These are phyloP conservation scores for Daldinia sp. DNA, from an alignment of 2,329 filamentous ascomycete genomes.

Conservation along the genomic window DNA sequence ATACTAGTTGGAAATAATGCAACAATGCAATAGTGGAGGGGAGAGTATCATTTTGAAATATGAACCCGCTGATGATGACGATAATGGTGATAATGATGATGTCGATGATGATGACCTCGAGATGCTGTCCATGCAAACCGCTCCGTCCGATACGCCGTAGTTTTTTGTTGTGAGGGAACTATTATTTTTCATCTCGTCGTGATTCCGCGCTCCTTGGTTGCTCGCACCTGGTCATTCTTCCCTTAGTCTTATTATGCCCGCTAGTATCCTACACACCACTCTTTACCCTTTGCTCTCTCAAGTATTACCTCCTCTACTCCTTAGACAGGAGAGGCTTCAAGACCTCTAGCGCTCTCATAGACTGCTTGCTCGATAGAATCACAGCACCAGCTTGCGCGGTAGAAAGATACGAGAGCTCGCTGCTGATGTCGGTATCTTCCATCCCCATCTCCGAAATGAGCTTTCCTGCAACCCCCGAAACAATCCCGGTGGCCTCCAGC, in stretches of 20 bases:
- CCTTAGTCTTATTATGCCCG: not conserved
- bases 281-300: no score
- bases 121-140: slow-evolving; percentile 31
- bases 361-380: slow-evolving; percentile 81
- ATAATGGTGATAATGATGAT: slow-evolving; percentile 11
- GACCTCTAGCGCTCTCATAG: slow-evolving; percentile 78
- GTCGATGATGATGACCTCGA: slow-evolving; percentile 1
- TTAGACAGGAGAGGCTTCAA: slow-evolving; percentile 66
- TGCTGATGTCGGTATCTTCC: slow-evolving; percentile 57
- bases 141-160: slow-evolving; percentile 28
- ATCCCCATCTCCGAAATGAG: slow-evolving; percentile 78
- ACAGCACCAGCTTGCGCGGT: slow-evolving; percentile 91
- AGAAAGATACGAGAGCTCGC: slow-evolving; percentile 90
- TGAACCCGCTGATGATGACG: slow-evolving; percentile 21
- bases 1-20: not conserved
- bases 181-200: slow-evolving; percentile 6
- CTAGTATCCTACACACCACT: slow-evolving; percentile 4
- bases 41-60: slow-evolving; percentile 1
- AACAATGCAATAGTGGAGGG: not conserved
- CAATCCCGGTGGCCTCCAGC: slow-evolving; percentile 91
- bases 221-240: not conserved
- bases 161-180: slow-evolving; percentile 14
- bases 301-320: slow-evolving; percentile 25
- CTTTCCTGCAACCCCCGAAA: slow-evolving; percentile 89
- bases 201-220: not conserved